phyloP scores from a whole-genome alignment of 78 protist species.

The Anaeramoeba flamelloides region DNA sequence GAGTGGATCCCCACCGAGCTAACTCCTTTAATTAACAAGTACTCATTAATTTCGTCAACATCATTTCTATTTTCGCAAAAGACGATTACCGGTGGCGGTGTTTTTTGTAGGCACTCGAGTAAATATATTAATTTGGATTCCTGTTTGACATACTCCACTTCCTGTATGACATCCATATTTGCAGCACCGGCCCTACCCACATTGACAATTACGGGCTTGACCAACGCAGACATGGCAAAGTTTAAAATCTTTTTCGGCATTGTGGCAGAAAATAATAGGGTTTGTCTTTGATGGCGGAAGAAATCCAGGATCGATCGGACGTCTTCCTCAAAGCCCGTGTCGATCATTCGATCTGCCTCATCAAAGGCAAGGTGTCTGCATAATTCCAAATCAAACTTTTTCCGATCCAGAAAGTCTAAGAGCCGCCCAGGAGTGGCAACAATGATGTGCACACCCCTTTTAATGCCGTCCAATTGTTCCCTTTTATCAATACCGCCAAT shows the following conservation, averaged over 20 bases:
- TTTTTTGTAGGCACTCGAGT: constrained; percentile 88
- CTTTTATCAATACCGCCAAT: constrained; percentile 36
- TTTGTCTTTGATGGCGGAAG: constrained; percentile 59
- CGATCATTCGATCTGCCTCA: constrained; percentile 89
- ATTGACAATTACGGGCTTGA: constrained; percentile 64
- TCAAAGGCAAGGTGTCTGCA: constrained; percentile 58
- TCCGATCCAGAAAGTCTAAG: constrained; percentile 50
- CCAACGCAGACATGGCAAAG: constrained; percentile 45
- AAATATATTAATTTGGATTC: constrained; percentile 73
- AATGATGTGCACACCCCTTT: constrained; percentile 57
- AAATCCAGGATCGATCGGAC: constrained; percentile 43
- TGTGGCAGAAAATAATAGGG: constrained; percentile 76
- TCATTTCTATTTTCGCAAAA: constrained; percentile 77
- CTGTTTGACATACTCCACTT: constrained; percentile 63
- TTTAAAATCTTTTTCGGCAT: constrained; percentile 69
- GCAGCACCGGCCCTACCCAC: constrained; percentile 88
- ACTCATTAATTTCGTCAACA: constrained; percentile 90
- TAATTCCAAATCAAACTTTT: constrained; percentile 37
- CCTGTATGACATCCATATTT: constrained; percentile 70
- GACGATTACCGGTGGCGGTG: constrained; percentile 89
- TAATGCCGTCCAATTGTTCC: constrained; percentile 32
- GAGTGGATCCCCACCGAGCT: constrained; percentile 38
- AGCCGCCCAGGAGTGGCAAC: constrained; percentile 87
- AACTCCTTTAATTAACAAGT: constrained; percentile 72
- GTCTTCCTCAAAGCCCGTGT: constrained; percentile 79